Percentiles rank a stretch among this genome's conserved stretches.
Conservation (phyloP, 371 early-diverging fungal species). For the Circinella minor region DNA sequence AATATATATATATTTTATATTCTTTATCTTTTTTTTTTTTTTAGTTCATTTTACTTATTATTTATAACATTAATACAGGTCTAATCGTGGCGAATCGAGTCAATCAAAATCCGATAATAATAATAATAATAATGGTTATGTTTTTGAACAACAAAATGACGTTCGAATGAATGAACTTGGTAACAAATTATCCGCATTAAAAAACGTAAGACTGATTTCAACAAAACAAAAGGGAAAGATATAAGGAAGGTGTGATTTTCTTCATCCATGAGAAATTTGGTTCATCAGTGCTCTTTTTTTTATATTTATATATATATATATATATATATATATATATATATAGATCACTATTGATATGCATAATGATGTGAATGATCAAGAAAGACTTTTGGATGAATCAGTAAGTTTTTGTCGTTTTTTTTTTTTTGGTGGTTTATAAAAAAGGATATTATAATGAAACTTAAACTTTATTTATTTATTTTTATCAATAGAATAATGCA, state of each 20-base stretch:
- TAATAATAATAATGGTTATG: slow-evolving; percentile 28
- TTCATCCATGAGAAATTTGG: too few relatives aligned
- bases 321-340: background rate
- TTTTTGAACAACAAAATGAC: slow-evolving; percentile 55
- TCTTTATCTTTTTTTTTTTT: too few relatives aligned
- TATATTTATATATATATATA: too few relatives aligned
- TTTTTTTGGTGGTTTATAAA: background rate
- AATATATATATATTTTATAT: too few relatives aligned
- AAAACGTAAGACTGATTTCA: slow-evolving; percentile 33
- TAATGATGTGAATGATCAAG: slow-evolving; percentile 49
- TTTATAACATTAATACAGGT: too few relatives aligned
- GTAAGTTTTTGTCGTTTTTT: slow-evolving; percentile 19
- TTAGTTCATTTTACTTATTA: too few relatives aligned
- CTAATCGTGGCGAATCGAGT: slow-evolving; percentile 8
- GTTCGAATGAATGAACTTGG: slow-evolving; percentile 49
- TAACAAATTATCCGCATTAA: slow-evolving; percentile 44
- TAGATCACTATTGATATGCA: slow-evolving; percentile 55
- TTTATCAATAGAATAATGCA: slow-evolving; percentile 31
- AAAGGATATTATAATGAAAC: background rate
- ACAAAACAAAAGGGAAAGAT: background rate
- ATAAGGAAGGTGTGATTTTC: too few relatives aligned
- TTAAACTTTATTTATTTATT: background rate
- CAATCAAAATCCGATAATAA: slow-evolving; percentile 19
- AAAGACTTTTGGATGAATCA: slow-evolving; percentile 44
- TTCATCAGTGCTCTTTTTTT: too few relatives aligned